These are phyloP conservation scores for Tricholoma flavovirens DNA, from an alignment of 768 basidiomycete genomes.

Conservation along the genomic window DNA sequence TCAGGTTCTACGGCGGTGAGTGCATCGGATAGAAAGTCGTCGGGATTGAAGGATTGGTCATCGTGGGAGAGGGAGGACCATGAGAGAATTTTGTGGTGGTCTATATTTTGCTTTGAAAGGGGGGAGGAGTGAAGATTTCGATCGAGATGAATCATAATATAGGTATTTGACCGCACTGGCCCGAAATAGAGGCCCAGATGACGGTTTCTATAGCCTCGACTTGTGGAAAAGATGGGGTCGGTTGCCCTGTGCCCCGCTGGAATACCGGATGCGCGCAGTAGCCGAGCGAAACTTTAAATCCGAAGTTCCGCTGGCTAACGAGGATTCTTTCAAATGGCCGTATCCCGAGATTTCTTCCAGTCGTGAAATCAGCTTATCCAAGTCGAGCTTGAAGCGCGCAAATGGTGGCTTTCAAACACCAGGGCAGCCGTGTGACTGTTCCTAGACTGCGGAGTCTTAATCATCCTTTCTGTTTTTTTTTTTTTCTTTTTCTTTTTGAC, in stretches of 20 bases:
- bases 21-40: slow-evolving; percentile 22
- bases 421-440: slow-evolving; percentile 14
- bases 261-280: slow-evolving; percentile 3
- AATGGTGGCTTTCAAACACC: slow-evolving; percentile 11
- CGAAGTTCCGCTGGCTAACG: not conserved
- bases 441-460: slow-evolving; percentile 21
- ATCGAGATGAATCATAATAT: slow-evolving; percentile 49
- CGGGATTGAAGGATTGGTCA: slow-evolving; percentile 14
- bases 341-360: slow-evolving; percentile 1
- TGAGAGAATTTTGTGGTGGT: slow-evolving; percentile 13
- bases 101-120: slow-evolving; percentile 16
- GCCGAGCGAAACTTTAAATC: not conserved
- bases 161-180: slow-evolving; percentile 1
- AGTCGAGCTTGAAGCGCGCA: not conserved
- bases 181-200: slow-evolving; percentile 13
- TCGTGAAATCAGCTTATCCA: not conserved
- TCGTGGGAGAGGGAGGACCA: slow-evolving; percentile 6
- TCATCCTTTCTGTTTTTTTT: too few species aligned
- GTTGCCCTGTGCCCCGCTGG: slow-evolving; percentile 10
- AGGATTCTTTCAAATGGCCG: not conserved
- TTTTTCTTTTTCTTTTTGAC: too few species aligned
- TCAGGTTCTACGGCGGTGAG: not conserved
- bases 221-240: not conserved
- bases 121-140: slow-evolving; percentile 34
- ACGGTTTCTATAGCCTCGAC: slow-evolving; percentile 3